Conservation (phyloP, 2,329 filamentous ascomycete species). For the Fusarium bactridioides region DNA sequence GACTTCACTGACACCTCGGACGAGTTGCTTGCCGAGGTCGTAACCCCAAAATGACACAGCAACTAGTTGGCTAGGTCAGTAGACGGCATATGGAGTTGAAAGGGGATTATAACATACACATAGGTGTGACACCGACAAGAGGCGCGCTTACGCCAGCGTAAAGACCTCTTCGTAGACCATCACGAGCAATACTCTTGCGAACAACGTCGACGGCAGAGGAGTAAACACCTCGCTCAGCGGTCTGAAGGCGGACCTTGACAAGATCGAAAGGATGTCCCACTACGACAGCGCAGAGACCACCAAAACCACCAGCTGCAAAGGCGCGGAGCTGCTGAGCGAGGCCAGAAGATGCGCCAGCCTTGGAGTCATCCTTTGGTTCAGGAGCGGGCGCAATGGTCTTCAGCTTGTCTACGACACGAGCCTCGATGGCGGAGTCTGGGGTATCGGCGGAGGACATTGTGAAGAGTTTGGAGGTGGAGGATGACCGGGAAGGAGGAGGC, state of each 20-base stretch:
- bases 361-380: conserved; percentile 53
- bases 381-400: conserved; percentile 56
- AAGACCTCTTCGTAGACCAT: conserved; percentile 80
- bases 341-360: conserved; percentile 48
- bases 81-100: background rate
- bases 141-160: conserved; percentile 98
- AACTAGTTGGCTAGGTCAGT: conserved; percentile 54
- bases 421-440: conserved; percentile 37
- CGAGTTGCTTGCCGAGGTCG: conserved; percentile 91
- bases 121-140: conserved; percentile 93
- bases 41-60: conserved; percentile 85
- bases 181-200: conserved; percentile 83
- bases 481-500: background rate
- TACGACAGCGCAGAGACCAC: conserved; percentile 90
- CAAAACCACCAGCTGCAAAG: conserved; percentile 88
- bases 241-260: conserved; percentile 97
- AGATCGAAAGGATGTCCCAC: conserved; percentile 97
- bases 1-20: conserved; percentile 71
- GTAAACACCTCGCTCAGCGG: conserved; percentile 93
- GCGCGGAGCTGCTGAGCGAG: conserved; percentile 72
- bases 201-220: conserved; percentile 91
- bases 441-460: conserved; percentile 40
- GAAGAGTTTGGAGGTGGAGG: conserved; percentile 2
- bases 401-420: conserved; percentile 53
- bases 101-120: conserved; percentile 75